These are phyloP conservation scores for Delonix regia DNA, from an alignment of 306 rosid genomes.

Conservation along the genomic window DNA sequence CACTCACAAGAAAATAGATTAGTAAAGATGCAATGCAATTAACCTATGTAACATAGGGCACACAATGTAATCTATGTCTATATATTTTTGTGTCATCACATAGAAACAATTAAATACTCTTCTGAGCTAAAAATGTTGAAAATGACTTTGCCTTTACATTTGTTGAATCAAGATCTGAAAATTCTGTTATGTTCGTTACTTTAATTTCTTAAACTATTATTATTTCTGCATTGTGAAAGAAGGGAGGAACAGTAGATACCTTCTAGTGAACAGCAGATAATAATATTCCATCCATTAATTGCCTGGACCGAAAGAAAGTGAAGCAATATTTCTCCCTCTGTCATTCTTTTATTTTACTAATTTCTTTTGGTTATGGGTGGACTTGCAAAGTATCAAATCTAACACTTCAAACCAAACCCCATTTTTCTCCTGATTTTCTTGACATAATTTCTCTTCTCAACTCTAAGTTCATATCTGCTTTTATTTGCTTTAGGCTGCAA, in stretches of 20 bases:
- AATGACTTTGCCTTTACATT: constrained; percentile 31
- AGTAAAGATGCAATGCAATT: background rate
- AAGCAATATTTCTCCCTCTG: constrained; percentile 21
- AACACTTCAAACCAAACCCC: background rate
- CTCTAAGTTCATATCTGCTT: constrained; percentile 23
- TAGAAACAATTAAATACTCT: background rate
- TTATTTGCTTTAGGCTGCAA: constrained; percentile 70
- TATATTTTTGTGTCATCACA: constrained; percentile 2
- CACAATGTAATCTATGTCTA: background rate
- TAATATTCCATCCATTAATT: constrained; percentile 2
- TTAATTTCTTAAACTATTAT: constrained; percentile 22
- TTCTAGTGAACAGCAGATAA: constrained; percentile 19
- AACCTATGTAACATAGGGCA: constrained; percentile 15
- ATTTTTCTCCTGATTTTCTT: constrained; percentile 27
- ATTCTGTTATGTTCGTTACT: constrained; percentile 24
- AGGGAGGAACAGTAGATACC: constrained; percentile 20
- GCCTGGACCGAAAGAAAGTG: constrained; percentile 14
- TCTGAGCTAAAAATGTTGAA: constrained; percentile 29
- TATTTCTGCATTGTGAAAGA: constrained; percentile 29
- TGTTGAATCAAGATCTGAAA: constrained; percentile 13
- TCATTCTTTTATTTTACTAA: background rate
- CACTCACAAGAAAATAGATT: constrained; percentile 14
- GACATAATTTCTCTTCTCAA: constrained; percentile 15
- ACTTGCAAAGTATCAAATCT: constrained; percentile 14
- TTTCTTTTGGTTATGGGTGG: background rate